These are phyloP conservation scores for Auriscalpium microsporum DNA, from an alignment of 768 basidiomycete species.

Conservation along the genomic window DNA sequence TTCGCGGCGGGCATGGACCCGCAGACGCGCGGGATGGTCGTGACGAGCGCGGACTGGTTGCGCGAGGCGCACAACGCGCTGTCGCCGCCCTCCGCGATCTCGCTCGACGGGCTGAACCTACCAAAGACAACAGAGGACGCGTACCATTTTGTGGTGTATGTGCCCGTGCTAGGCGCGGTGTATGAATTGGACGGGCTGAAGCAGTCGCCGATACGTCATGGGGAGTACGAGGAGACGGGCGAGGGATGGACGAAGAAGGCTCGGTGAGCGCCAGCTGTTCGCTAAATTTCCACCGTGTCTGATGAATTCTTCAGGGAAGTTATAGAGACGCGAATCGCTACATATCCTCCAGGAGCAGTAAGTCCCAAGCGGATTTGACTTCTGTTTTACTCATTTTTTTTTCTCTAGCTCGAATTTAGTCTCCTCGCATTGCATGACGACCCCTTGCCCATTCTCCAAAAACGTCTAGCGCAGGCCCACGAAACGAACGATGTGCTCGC, in stretches of 20 bases:
- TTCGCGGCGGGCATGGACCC: slow-evolving; percentile 87
- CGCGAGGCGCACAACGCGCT: slow-evolving; percentile 87
- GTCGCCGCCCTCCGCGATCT: slow-evolving; percentile 83
- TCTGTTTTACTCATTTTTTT: not conserved
- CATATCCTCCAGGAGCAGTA: slow-evolving; percentile 85
- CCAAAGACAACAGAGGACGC: slow-evolving; percentile 68
- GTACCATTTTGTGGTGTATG: slow-evolving; percentile 94
- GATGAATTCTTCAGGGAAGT: slow-evolving; percentile 47
- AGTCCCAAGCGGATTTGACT: slow-evolving; percentile 21
- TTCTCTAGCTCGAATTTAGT: slow-evolving; percentile 76
- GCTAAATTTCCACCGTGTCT: slow-evolving; percentile 1
- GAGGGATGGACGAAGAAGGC: slow-evolving; percentile 84
- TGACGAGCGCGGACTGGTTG: slow-evolving; percentile 76
- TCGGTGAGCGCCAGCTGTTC: slow-evolving; percentile 35
- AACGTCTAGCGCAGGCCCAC: slow-evolving; percentile 44
- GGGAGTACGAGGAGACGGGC: slow-evolving; percentile 51
- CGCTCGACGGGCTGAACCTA: slow-evolving; percentile 73
- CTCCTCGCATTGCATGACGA: slow-evolving; percentile 81
- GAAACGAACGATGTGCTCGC: slow-evolving; percentile 22
- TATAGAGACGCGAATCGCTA: slow-evolving; percentile 82
- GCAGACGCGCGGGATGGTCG: slow-evolving; percentile 70
- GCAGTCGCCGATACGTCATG: slow-evolving; percentile 70
- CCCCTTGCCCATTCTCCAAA: slow-evolving; percentile 61
- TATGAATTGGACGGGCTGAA: slow-evolving; percentile 95
- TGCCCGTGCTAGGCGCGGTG: slow-evolving; percentile 73